Conservation (phyloP, 1,284 basidiomycete species). For the Apiotrichum sp. region DNA sequence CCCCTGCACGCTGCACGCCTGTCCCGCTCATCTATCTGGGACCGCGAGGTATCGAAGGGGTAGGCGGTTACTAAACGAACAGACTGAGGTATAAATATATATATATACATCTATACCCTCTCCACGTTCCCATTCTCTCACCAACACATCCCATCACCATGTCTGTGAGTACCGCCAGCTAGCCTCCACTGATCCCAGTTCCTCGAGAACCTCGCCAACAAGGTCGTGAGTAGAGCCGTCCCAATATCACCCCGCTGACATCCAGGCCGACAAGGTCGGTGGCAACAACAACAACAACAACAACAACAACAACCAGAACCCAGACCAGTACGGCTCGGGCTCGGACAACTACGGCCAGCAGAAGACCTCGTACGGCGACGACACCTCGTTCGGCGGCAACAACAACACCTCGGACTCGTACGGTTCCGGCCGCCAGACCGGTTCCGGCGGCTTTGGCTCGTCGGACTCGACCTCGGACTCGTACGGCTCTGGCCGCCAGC, state of each 20-base stretch:
- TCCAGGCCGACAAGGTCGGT: not conserved
- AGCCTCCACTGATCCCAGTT: not conserved
- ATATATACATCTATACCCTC: too few relatives aligned
- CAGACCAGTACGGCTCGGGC: too few relatives aligned
- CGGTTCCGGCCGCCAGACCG: constrained; percentile 4
- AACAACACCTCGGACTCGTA: not conserved
- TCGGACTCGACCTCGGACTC: not conserved
- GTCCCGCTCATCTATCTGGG: too few relatives aligned
- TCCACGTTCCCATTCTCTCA: not conserved
- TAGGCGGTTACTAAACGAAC: too few relatives aligned
- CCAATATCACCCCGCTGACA: too few relatives aligned
- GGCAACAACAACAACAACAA: not conserved
- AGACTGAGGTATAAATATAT: too few relatives aligned
- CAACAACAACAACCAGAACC: not conserved
- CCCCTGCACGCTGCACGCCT: too few relatives aligned
- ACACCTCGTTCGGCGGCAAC: constrained; percentile 1
- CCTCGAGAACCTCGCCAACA: not conserved
- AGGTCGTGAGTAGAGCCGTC: not conserved
- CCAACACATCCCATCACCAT: not conserved
- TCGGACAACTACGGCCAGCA: not conserved
- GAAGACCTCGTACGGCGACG: not conserved
- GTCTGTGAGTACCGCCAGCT: not conserved
- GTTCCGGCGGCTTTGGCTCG: not conserved
- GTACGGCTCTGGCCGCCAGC: too few relatives aligned
- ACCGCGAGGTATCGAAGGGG: too few relatives aligned